Conservation (phyloP, 2,329 filamentous ascomycete species). For the Trichothecium sympodiale region DNA sequence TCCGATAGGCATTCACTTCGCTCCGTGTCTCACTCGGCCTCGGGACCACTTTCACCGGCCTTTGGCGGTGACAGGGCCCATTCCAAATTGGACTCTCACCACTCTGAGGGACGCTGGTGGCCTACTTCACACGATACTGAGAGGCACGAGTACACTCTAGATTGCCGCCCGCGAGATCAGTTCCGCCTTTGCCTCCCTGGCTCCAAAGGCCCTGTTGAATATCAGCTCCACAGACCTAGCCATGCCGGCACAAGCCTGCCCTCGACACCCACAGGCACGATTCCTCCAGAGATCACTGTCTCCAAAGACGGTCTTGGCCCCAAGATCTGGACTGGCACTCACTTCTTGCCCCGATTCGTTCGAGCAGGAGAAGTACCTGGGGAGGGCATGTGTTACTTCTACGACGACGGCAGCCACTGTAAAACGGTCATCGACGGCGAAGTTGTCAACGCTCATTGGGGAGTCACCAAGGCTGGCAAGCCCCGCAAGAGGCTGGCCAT, state of each 20-base stretch:
- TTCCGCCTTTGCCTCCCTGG: slow-evolving; percentile 25
- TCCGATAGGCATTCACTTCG: slow-evolving; percentile 24
- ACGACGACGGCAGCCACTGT: slow-evolving; percentile 75
- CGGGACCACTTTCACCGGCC: slow-evolving; percentile 33
- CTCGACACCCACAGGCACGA: slow-evolving; percentile 15
- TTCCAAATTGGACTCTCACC: slow-evolving; percentile 21
- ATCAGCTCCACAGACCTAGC: slow-evolving; percentile 15
- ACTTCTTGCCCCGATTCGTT: slow-evolving; percentile 56
- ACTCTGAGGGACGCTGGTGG: slow-evolving; percentile 26
- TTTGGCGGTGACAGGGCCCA: slow-evolving; percentile 28
- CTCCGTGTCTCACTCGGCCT: slow-evolving; percentile 20
- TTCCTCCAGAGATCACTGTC: slow-evolving; percentile 29
- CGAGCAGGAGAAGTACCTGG: slow-evolving; percentile 58
- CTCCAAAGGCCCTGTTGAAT: slow-evolving; percentile 17
- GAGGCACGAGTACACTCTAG: slow-evolving; percentile 34
- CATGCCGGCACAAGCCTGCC: slow-evolving; percentile 15
- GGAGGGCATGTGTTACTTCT: slow-evolving; percentile 74
- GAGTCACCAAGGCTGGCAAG: slow-evolving; percentile 87
- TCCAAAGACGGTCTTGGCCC: slow-evolving; percentile 52
- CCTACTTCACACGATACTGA: slow-evolving; percentile 25
- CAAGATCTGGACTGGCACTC: slow-evolving; percentile 59
- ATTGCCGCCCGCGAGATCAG: slow-evolving; percentile 24
- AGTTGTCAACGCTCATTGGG: slow-evolving; percentile 82
- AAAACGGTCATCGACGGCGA: slow-evolving; percentile 79
- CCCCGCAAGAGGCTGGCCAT: slow-evolving; percentile 83